Conservation (phyloP, 2,329 filamentous ascomycete genomes). For the Alternaria ethzedia region DNA sequence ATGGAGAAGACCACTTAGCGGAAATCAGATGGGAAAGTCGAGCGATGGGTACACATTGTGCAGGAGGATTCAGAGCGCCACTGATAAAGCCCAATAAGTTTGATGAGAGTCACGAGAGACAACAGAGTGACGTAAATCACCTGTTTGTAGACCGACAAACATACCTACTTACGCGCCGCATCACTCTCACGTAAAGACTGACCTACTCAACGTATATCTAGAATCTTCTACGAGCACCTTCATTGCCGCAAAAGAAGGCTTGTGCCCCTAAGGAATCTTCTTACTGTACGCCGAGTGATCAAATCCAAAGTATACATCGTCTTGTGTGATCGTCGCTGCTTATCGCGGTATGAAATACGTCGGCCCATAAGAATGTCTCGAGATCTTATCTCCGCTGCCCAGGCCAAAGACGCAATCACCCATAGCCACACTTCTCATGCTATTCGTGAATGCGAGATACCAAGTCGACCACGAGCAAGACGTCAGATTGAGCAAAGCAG, state of each 20-base stretch:
- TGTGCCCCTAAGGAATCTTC: neutral
- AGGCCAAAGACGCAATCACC: constrained; percentile 42
- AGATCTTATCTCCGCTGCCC: constrained; percentile 43
- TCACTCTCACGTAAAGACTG: neutral
- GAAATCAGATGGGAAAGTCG: neutral
- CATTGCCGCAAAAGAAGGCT: neutral
- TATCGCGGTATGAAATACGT: constrained; percentile 53
- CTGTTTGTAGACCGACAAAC: neutral
- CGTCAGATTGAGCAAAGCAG: neutral
- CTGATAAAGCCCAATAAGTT: neutral
- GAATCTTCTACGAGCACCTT: neutral
- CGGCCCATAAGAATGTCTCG: constrained; percentile 33
- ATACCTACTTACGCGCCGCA: neutral
- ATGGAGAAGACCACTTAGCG: neutral
- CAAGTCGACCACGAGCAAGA: too few species aligned
- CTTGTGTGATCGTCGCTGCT: neutral
- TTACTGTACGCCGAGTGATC: neutral
- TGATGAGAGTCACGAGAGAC: neutral
- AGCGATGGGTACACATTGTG: neutral
- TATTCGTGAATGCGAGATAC: constrained; percentile 48
- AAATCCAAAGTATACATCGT: neutral
- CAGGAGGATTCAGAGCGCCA: neutral
- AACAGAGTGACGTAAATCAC: neutral
- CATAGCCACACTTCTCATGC: constrained; percentile 51
- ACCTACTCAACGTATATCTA: neutral